Percentiles rank a stretch among this genome's conserved stretches.
Conservation (phyloP, 2,329 filamentous ascomycete species). For the Rhinocladiella mackenziei region DNA sequence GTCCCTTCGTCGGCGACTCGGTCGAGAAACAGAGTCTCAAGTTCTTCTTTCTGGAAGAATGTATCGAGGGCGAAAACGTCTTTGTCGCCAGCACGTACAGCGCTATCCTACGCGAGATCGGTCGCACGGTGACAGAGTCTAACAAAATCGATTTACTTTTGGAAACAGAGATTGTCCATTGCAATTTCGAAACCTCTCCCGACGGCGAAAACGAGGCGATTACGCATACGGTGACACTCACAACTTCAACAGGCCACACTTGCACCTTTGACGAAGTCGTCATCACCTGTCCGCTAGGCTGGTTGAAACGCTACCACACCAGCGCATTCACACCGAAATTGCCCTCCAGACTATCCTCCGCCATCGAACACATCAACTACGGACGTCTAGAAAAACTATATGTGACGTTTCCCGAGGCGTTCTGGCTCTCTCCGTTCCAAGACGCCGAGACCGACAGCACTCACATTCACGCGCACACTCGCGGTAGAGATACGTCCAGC, state of each 20-base stretch:
- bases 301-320: slow-evolving; percentile 47
- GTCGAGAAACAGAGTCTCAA: slow-evolving; percentile 58
- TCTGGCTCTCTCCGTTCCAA: slow-evolving; percentile 59
- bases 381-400: slow-evolving; percentile 48
- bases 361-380: slow-evolving; percentile 48
- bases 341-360: slow-evolving; percentile 40
- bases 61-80: slow-evolving; percentile 61
- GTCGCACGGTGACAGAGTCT: slow-evolving; percentile 45
- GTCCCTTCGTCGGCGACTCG: slow-evolving; percentile 59
- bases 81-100: slow-evolving; percentile 61
- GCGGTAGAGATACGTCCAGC: slow-evolving; percentile 32
- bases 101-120: slow-evolving; percentile 53
- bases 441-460: slow-evolving; percentile 30
- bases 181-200: slow-evolving; percentile 26
- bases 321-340: slow-evolving; percentile 45
- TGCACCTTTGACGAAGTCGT: slow-evolving; percentile 50
- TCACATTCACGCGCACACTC: not conserved
- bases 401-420: slow-evolving; percentile 69
- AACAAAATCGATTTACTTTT: slow-evolving; percentile 46
- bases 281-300: slow-evolving; percentile 51
- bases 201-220: slow-evolving; percentile 23
- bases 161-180: slow-evolving; percentile 43
- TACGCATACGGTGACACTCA: slow-evolving; percentile 42
- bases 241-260: slow-evolving; percentile 35
- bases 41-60: slow-evolving; percentile 64